Conservation (phyloP, 2,329 filamentous ascomycete genomes). For the Biscogniauxia mediterranea region DNA sequence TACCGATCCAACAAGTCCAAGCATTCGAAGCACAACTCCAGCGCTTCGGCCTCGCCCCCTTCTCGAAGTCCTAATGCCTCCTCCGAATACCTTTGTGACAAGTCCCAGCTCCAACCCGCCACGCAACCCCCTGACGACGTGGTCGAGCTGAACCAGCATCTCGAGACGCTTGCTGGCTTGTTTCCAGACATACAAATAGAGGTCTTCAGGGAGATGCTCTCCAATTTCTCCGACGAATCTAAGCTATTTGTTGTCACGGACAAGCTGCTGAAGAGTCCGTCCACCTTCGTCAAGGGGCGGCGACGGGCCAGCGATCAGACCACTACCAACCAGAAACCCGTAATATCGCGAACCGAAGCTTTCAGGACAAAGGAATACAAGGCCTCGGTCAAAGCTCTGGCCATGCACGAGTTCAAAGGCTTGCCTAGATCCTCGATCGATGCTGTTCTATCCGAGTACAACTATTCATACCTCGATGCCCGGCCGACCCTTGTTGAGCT, state of each 20-base stretch:
- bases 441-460: slow-evolving; percentile 76
- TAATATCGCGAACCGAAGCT: slow-evolving; percentile 58
- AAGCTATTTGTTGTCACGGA: slow-evolving; percentile 75
- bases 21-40: slow-evolving; percentile 11
- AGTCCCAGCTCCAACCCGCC: slow-evolving; percentile 49
- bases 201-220: slow-evolving; percentile 79
- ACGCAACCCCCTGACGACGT: slow-evolving; percentile 59
- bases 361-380: slow-evolving; percentile 70
- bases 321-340: slow-evolving; percentile 28
- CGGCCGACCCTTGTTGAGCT: slow-evolving; percentile 67
- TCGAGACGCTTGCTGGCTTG: slow-evolving; percentile 66
- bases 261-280: slow-evolving; percentile 68
- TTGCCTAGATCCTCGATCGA: slow-evolving; percentile 71
- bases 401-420: slow-evolving; percentile 74
- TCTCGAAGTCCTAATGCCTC: slow-evolving; percentile 21
- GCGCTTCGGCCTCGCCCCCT: slow-evolving; percentile 19
- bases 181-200: slow-evolving; percentile 82
- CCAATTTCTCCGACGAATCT: slow-evolving; percentile 72
- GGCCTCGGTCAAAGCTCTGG: slow-evolving; percentile 63
- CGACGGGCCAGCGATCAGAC: slow-evolving; percentile 42
- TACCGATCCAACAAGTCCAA: slow-evolving; percentile 16
- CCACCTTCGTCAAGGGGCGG: slow-evolving; percentile 68
- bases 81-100: slow-evolving; percentile 54
- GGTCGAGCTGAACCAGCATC: slow-evolving; percentile 65
- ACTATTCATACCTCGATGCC: slow-evolving; percentile 74